These are phyloP conservation scores for Nicotiana undulata DNA, from an alignment of 257 asterid species.

Conservation along the genomic window DNA sequence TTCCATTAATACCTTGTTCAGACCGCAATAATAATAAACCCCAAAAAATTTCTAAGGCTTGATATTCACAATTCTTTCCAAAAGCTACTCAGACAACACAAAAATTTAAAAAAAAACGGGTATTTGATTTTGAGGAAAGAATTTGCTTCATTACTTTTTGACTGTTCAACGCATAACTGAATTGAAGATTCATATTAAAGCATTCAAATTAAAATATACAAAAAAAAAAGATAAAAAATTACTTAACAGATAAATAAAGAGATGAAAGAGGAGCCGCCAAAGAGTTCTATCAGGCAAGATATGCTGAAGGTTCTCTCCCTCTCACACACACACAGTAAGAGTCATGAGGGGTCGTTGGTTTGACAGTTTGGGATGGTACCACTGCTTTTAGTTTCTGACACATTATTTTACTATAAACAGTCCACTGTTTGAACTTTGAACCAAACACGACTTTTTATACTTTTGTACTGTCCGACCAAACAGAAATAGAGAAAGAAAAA, in stretches of 20 bases:
- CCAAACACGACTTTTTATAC: too few species aligned
- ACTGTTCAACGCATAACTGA: not conserved
- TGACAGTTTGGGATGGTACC: too few species aligned
- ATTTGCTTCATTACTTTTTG: not conserved
- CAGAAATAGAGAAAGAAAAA: too few species aligned
- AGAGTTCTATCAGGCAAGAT: not conserved
- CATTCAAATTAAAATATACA: not conserved
- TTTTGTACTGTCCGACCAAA: too few species aligned
- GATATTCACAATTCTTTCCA: not conserved
- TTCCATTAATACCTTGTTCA: not conserved
- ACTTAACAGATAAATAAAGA: not conserved
- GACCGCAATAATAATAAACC: not conserved
- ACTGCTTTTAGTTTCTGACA: too few species aligned
- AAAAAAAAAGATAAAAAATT: not conserved
- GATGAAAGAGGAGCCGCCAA: not conserved
- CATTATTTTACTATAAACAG: too few species aligned
- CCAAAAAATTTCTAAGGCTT: not conserved
- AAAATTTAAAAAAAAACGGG: too few species aligned
- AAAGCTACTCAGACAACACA: not conserved
- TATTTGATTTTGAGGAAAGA: not conserved
- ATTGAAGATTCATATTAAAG: not conserved
- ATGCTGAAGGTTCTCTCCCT: not conserved
- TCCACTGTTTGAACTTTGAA: too few species aligned
- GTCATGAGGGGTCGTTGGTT: too few species aligned
- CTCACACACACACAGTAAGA: too few species aligned